A percentile compares a stretch with the other conserved stretches of the same genome.
phyloP scores from a whole-genome alignment of 2,329 filamentous ascomycete genomes.

The Monosporascus sp. region DNA sequence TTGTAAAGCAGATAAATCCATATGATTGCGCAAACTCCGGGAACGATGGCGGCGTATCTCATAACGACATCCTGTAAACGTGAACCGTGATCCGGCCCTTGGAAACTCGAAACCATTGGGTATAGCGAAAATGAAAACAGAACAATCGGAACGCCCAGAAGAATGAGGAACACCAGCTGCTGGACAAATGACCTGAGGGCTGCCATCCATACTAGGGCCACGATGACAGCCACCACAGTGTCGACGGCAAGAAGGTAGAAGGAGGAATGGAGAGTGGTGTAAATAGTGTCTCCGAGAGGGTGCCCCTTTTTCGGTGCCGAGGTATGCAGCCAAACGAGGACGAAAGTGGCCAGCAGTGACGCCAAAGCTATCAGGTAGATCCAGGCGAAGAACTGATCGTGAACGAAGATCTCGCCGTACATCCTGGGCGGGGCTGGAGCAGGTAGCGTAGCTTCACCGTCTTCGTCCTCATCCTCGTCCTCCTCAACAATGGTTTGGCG shows the following conservation, averaged over 20 bases:
- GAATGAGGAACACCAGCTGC: conserved; percentile 72
- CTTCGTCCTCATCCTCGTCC: conserved; percentile 30
- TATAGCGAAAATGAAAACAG: conserved; percentile 88
- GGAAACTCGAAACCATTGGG: conserved; percentile 84
- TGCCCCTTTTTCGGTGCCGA: conserved; percentile 62
- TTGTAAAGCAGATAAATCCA: conserved; percentile 84
- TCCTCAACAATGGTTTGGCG: conserved; percentile 35
- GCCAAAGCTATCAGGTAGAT: conserved; percentile 82
- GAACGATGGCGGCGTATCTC: conserved; percentile 79
- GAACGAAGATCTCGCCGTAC: conserved; percentile 66
- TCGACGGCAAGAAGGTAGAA: conserved; percentile 88
- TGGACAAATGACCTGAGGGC: conserved; percentile 83
- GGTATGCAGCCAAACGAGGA: conserved; percentile 87
- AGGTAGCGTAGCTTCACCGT: conserved; percentile 14
- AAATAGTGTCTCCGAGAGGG: conserved; percentile 87
- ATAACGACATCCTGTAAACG: conserved; percentile 84
- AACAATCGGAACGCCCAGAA: conserved; percentile 80
- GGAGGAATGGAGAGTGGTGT: conserved; percentile 79
- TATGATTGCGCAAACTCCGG: conserved; percentile 64
- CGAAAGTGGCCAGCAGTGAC: conserved; percentile 79
- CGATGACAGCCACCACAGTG: conserved; percentile 81
- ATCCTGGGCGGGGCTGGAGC: conserved; percentile 51
- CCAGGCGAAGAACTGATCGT: conserved; percentile 90
- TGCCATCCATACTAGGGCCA: conserved; percentile 87
- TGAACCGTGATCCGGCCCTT: conserved; percentile 67